These are phyloP conservation scores for Saccharomyces pastorianus DNA, from an alignment of 1,139 yeast genomes.

Conservation along the genomic window DNA sequence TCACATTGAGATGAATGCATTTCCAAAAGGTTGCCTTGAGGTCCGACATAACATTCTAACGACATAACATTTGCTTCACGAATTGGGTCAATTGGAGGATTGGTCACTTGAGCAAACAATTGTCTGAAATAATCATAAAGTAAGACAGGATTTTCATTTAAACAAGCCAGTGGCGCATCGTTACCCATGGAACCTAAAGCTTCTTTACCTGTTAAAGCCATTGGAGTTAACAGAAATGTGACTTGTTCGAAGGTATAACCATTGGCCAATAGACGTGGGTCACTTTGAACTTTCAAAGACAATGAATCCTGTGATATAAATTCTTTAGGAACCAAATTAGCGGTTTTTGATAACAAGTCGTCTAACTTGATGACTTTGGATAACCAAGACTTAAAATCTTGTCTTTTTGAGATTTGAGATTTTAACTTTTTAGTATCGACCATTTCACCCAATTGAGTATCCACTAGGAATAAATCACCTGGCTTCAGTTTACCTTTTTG, in stretches of 20 bases:
- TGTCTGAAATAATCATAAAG: conserved; percentile 92
- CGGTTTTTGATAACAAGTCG: conserved; percentile 49
- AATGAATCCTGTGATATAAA: conserved; percentile 26
- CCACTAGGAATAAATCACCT: conserved; percentile 92
- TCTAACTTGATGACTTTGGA: conserved; percentile 77
- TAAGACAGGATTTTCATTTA: conserved; percentile 85
- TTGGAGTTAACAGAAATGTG: conserved; percentile 75
- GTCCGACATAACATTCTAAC: conserved; percentile 92
- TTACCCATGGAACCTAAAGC: conserved; percentile 98
- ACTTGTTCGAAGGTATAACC: conserved; percentile 93
- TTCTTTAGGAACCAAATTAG: conserved; percentile 26
- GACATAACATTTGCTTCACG: conserved; percentile 97
- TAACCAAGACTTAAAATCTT: conserved; percentile 91
- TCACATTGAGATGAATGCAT: conserved; percentile 90
- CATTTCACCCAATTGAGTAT: conserved; percentile 83
- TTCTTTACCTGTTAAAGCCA: conserved; percentile 89
- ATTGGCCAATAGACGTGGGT: conserved; percentile 76
- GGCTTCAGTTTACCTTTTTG: conserved; percentile 94
- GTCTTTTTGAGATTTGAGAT: conserved; percentile 68
- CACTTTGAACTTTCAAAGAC: conserved; percentile 52
- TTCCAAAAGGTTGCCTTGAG: conserved; percentile 91
- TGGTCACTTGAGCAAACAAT: conserved; percentile 95
- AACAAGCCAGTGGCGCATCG: conserved; percentile 93
- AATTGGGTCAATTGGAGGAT: conserved; percentile 97
- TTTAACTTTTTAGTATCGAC: conserved; percentile 91